Evolutionary conservation across 495 filamentous ascomycete species (phyloP).

Genomic region (Neurospora sp.): DNA sequence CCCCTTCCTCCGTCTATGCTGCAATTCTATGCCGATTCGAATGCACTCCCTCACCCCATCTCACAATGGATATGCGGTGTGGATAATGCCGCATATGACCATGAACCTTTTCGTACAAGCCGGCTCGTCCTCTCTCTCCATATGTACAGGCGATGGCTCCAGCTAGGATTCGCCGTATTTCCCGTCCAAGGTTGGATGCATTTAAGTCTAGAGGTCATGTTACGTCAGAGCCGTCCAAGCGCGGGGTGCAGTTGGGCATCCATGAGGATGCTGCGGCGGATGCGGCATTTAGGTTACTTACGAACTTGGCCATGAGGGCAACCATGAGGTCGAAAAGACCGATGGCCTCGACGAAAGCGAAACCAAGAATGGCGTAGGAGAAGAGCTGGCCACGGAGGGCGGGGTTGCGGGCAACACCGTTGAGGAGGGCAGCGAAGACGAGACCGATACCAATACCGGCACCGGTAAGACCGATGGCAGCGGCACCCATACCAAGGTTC

Average conservation of each 20-base stretch:
- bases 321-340: conserved; percentile 91
- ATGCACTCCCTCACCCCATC: conserved; percentile 21
- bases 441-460: conserved; percentile 89
- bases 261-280: not conserved
- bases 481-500: conserved; percentile 78
- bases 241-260: not conserved
- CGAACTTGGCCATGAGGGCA: conserved; percentile 78
- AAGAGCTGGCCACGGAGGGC: conserved; percentile 84
- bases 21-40: conserved; percentile 25
- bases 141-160: conserved; percentile 23
- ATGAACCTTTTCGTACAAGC: conserved; percentile 22
- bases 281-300: conserved; percentile 24
- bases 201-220: conserved; percentile 17
- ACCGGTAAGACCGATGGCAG: conserved; percentile 82
- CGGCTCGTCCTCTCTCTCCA: conserved; percentile 9
- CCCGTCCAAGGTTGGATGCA: conserved; percentile 8
- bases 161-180: conserved; percentile 16
- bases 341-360: conserved; percentile 89
- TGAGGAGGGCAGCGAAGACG: conserved; percentile 79
- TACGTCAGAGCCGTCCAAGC: conserved; percentile 4
- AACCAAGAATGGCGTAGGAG: conserved; percentile 88
- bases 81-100: conserved; percentile 13
- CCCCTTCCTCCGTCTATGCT: conserved; percentile 24
- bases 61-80: conserved; percentile 13
- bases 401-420: conserved; percentile 80